Conservation (phyloP, 2,329 filamentous ascomycete species). For the Trichoderma guizhouense region DNA sequence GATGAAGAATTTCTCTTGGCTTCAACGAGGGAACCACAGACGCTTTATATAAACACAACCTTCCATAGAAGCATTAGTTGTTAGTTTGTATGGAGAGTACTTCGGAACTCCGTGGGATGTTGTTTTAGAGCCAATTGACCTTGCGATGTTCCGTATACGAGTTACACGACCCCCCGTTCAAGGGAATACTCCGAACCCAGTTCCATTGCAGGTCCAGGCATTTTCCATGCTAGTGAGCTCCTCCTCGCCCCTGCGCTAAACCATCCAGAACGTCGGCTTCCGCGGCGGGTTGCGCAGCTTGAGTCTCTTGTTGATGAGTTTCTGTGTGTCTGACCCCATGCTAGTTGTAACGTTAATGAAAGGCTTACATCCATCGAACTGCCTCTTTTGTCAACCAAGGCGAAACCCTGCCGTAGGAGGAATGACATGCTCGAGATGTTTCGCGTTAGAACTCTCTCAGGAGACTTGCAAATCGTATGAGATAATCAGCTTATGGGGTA, state of each 20-base stretch:
- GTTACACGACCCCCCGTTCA: neutral
- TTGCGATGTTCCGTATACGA: conserved; percentile 2
- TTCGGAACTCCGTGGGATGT: neutral
- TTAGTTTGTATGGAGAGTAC: neutral
- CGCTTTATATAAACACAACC: neutral
- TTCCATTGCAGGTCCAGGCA: neutral
- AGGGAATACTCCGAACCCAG: neutral
- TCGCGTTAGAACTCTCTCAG: neutral
- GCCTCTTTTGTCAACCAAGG: conserved; percentile 1
- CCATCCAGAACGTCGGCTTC: neutral
- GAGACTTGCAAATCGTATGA: neutral
- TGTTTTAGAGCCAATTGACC: neutral
- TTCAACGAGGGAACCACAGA: neutral
- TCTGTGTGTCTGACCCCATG: neutral
- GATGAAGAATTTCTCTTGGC: neutral
- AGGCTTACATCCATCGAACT: conserved; percentile 10
- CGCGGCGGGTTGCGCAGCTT: neutral
- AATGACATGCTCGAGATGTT: neutral
- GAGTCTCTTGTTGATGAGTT: neutral
- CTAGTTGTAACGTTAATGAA: conserved; percentile 14
- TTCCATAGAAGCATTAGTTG: neutral
- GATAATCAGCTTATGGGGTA: neutral
- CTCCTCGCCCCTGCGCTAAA: neutral
- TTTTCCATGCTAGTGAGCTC: neutral
- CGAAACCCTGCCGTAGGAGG: neutral